Percentiles rank a stretch among this genome's conserved stretches.
phyloP scores from a whole-genome alignment of 2,329 filamentous ascomycete genomes.

The Raffaelea deltoideospora region DNA sequence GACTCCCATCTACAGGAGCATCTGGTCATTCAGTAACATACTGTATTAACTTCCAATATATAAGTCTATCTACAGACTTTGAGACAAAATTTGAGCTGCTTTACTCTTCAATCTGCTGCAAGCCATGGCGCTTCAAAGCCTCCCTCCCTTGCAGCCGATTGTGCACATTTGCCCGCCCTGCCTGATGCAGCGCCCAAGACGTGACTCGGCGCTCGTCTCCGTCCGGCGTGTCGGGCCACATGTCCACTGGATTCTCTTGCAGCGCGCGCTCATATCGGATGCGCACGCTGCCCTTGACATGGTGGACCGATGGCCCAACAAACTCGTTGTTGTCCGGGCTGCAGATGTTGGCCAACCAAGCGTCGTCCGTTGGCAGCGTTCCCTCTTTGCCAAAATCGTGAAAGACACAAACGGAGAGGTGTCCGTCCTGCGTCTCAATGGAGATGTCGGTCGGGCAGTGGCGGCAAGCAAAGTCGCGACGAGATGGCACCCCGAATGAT shows the following conservation, averaged over 20 bases:
- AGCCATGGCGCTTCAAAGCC: no score
- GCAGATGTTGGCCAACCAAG: background rate
- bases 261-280: conserved; percentile 1
- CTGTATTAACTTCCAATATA: no score
- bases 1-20: no score
- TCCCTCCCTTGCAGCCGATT: background rate
- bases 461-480: conserved; percentile 1
- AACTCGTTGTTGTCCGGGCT: conserved; percentile 1
- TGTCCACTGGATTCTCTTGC: background rate
- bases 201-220: background rate
- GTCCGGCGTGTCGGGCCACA: no score
- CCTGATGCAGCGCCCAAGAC: background rate
- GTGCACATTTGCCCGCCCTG: background rate
- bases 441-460: conserved; percentile 2
- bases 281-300: background rate
- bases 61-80: no score
- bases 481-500: background rate
- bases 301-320: background rate
- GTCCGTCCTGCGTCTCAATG: background rate
- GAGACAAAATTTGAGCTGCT: no score
- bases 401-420: background rate
- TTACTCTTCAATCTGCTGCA: no score
- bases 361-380: background rate
- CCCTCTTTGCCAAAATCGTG: conserved; percentile 1
- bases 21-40: no score